phyloP scores from a whole-genome alignment of 352 stramenopile species.

The Globisporangium cederbergense region DNA sequence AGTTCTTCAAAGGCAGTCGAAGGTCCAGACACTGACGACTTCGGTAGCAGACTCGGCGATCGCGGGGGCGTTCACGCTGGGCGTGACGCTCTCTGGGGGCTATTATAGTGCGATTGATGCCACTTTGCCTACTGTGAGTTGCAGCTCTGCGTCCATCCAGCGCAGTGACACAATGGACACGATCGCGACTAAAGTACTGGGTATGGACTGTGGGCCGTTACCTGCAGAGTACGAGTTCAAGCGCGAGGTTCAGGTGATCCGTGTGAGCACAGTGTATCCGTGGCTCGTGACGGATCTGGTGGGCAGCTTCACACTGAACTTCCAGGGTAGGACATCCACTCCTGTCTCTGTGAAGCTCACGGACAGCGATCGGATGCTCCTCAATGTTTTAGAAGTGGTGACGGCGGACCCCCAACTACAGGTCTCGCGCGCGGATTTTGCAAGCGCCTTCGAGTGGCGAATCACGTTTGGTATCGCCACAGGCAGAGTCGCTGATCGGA shows the following conservation, averaged over 20 bases:
- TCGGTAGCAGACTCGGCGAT: constrained; percentile 5
- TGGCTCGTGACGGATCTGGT: constrained; percentile 4
- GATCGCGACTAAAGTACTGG: constrained; percentile 7
- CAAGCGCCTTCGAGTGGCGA: constrained; percentile 17
- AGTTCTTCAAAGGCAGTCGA: neutral
- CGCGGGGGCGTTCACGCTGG: constrained; percentile 9
- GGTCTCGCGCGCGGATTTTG: constrained; percentile 13
- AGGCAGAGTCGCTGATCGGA: neutral
- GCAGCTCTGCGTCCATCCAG: constrained; percentile 6
- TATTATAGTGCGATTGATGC: constrained; percentile 12
- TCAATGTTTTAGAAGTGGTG: constrained; percentile 16
- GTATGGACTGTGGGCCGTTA: constrained; percentile 8
- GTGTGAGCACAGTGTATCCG: constrained; percentile 11
- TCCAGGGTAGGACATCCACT: neutral
- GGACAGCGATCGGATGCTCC: constrained; percentile 8
- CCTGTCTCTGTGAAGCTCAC: constrained; percentile 5
- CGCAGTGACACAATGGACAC: neutral
- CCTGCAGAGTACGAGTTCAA: neutral
- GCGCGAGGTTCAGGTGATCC: constrained; percentile 13
- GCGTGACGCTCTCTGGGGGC: neutral
- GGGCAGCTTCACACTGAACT: constrained; percentile 9
- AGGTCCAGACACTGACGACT: constrained; percentile 12
- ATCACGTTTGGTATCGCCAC: constrained; percentile 16
- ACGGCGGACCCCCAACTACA: constrained; percentile 9
- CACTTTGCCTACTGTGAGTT: constrained; percentile 1